Percentiles rank a stretch among this genome's conserved stretches.
Evolutionary conservation across 805 yeast genomes (phyloP).

Genomic region (Ogataea paraovalis): DNA sequence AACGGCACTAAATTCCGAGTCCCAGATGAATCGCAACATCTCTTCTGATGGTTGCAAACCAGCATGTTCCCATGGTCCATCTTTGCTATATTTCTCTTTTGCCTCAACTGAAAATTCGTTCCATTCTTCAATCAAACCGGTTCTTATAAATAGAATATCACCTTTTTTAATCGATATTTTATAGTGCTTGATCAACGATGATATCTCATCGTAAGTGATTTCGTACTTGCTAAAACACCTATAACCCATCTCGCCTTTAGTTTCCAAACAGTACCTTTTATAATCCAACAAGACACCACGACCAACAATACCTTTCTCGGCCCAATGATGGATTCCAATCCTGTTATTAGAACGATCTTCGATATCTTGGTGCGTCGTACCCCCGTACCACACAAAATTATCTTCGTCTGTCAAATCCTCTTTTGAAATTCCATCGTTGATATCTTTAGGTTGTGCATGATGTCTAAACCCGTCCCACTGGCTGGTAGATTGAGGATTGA

Average conservation of each 20-base stretch:
- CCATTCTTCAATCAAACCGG: conserved; percentile 30
- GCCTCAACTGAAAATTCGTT: conserved; percentile 3
- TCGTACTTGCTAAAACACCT: conserved; percentile 22
- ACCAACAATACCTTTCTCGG: conserved; percentile 30
- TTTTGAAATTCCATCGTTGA: conserved; percentile 17
- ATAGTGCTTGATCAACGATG: conserved; percentile 19
- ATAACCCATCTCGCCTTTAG: conserved; percentile 20
- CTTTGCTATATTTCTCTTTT: conserved; percentile 4
- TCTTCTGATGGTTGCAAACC: conserved; percentile 12
- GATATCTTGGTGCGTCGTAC: conserved; percentile 9
- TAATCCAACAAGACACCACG: conserved; percentile 33
- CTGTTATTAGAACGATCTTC: conserved; percentile 5
- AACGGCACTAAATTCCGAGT: conserved; percentile 13
- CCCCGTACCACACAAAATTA: conserved; percentile 10
- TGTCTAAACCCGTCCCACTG: conserved; percentile 32
- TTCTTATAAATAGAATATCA: conserved; percentile 29
- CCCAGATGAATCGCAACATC: conserved; percentile 11
- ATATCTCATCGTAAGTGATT: conserved; percentile 21
- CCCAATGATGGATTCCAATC: conserved; percentile 18
- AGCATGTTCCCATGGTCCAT: conserved; percentile 14
- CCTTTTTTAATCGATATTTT: conserved; percentile 26
- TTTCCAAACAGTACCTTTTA: conserved; percentile 25
- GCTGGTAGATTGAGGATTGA: conserved; percentile 27
- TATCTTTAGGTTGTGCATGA: conserved; percentile 20
- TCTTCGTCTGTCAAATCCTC: conserved; percentile 19